Evolutionary conservation across 1,284 basidiomycete genomes (phyloP).

Genomic region (Moniliophthora roreri): DNA sequence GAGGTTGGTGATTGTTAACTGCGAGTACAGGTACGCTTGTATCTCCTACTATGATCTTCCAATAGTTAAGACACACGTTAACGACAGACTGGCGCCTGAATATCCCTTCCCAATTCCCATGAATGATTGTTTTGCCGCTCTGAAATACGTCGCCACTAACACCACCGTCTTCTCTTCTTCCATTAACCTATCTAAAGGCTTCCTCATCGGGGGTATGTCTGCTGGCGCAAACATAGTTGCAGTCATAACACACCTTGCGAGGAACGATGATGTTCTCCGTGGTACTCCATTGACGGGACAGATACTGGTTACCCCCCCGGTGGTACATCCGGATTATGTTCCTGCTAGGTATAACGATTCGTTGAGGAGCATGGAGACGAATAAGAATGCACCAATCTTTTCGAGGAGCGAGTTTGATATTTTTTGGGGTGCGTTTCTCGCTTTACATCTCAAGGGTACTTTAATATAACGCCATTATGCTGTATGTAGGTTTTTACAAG

Average conservation of each 20-base stretch:
- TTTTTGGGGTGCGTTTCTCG: too few relatives aligned
- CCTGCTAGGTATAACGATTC: not conserved
- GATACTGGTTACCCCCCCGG: not conserved
- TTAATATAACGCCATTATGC: too few relatives aligned
- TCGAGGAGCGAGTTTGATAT: too few relatives aligned
- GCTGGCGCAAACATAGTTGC: not conserved
- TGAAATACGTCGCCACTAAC: slow-evolving; percentile 7
- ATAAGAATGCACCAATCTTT: too few relatives aligned
- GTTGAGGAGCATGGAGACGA: too few relatives aligned
- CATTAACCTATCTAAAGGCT: not conserved
- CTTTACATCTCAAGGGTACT: too few relatives aligned
- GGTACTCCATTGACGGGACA: not conserved
- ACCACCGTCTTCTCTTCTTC: not conserved
- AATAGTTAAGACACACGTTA: not conserved
- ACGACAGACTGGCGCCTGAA: slow-evolving; percentile 11
- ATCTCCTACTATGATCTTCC: not conserved
- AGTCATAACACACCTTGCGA: not conserved
- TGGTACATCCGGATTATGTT: not conserved
- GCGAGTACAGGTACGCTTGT: not conserved
- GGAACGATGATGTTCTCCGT: not conserved
- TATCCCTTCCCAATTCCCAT: slow-evolving; percentile 8
- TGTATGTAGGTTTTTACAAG: not conserved
- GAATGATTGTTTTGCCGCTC: slow-evolving; percentile 11
- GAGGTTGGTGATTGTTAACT: not conserved
- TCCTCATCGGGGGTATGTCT: not conserved